phyloP scores from a whole-genome alignment of 2,329 filamentous ascomycete species.

The Botrytis cinerea region DNA sequence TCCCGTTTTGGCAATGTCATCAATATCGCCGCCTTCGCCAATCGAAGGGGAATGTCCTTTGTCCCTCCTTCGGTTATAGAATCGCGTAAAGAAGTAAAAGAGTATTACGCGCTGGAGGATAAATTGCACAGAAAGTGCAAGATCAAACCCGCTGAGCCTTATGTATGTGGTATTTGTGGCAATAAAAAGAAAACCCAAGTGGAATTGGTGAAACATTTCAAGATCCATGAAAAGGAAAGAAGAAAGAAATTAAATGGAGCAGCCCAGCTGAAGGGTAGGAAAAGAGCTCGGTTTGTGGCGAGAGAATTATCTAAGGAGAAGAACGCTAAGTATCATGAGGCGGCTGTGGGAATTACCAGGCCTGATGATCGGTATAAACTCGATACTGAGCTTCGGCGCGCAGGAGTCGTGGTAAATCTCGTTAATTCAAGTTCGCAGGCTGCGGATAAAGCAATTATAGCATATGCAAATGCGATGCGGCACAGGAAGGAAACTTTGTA shows the following conservation, averaged over 20 bases:
- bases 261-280: not conserved
- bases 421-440: not conserved
- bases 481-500: not conserved
- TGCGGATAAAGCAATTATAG: not conserved
- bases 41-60: not conserved
- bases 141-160: not conserved
- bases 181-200: not conserved
- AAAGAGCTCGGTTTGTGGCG: not conserved
- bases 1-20: not conserved
- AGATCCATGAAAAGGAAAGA: not conserved
- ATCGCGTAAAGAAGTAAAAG: not conserved
- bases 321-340: not conserved
- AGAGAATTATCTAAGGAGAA: not conserved
- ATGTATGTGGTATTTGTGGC: constrained; percentile 10
- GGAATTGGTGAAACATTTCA: not conserved
- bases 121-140: not conserved
- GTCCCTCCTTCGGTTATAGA: not conserved
- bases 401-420: not conserved
- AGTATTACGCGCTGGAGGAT: not conserved
- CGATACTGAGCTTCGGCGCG: not conserved
- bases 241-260: not conserved
- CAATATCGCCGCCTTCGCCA: constrained; percentile 3
- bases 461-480: not conserved
- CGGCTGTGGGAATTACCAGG: not conserved
- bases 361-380: constrained; percentile 8